phyloP scores from a whole-genome alignment of 2,329 filamentous ascomycete species.

The Calonectria fujianensis region DNA sequence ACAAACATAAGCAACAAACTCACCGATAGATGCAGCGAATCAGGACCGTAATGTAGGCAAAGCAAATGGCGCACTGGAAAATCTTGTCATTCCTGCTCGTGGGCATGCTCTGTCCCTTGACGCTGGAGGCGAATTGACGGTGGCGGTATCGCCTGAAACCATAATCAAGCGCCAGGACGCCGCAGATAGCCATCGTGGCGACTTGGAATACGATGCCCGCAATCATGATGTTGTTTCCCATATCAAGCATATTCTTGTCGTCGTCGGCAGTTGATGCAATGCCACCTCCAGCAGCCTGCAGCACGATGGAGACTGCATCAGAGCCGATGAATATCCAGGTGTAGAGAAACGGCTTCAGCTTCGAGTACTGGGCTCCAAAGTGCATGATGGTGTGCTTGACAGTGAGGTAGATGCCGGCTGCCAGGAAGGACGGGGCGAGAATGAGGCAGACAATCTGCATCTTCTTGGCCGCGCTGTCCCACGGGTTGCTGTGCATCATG shows the following conservation, averaged over 20 bases:
- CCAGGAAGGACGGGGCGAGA: slow-evolving; percentile 77
- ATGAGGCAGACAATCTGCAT: slow-evolving; percentile 77
- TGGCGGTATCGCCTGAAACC: slow-evolving; percentile 7
- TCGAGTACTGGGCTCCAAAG: slow-evolving; percentile 66
- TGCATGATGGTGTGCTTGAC: slow-evolving; percentile 67
- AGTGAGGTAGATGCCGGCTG: slow-evolving; percentile 77
- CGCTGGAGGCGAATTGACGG: neutral
- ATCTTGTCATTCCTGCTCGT: slow-evolving; percentile 1
- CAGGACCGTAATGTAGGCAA: slow-evolving; percentile 20
- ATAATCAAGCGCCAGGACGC: neutral
- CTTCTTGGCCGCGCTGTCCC: slow-evolving; percentile 64
- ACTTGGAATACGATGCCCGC: slow-evolving; percentile 25
- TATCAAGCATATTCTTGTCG: slow-evolving; percentile 50
- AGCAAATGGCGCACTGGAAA: slow-evolving; percentile 9
- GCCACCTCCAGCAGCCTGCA: slow-evolving; percentile 75
- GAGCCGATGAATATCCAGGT: slow-evolving; percentile 75
- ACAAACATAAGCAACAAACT: neutral
- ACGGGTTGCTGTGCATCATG: slow-evolving; percentile 71
- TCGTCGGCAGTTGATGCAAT: slow-evolving; percentile 65
- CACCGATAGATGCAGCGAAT: slow-evolving; percentile 30
- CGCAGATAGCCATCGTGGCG: slow-evolving; percentile 25
- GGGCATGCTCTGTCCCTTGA: neutral
- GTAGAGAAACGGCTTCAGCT: slow-evolving; percentile 65
- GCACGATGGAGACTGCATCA: slow-evolving; percentile 75
- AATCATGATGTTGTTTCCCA: slow-evolving; percentile 30